Base-by-base conservation (phyloP, 129 eudicot genomes). In the Logfia minima region DNA sequence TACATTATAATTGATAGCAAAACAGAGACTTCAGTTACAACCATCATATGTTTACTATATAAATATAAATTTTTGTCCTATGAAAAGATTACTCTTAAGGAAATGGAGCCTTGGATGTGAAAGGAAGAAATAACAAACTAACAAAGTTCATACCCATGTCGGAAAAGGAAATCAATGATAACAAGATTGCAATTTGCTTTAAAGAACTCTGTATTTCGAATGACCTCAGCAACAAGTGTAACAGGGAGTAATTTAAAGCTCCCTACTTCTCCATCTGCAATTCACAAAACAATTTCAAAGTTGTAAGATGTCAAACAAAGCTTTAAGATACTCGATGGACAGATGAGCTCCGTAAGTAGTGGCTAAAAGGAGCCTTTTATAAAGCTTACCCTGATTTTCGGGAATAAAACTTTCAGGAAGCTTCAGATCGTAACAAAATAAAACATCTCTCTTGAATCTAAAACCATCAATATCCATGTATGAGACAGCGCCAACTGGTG, bases 391-490 rank as follows among this genome's bases (percentile, higher is more conserved):
- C 74, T 88, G 89, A 80, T 93, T 93, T 26, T 31, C 60, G 11
- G 98, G 98, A 71, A 86, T 17, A 34, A 93, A 93, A 76, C 51
- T 78, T 79, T 88, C 92, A 0, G 98, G 98, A 84, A 93, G 95
- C 82, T 93, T 90, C 71, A 93, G 66, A 84, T 93, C 98, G 51
- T 93, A 90, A 75, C 98, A 93, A 64, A 93, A 93, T 23, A 93
- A 85, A 87, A 93, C 98, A 84, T 93, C 98, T 83, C 98, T 87
- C 84, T 93, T 93, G 83, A 83, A 90, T 85, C 98, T 88, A 64
- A 80, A 84, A 41, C 91, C 92, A 6, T 90, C 84, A 56, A 93
- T 93, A 80, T 93, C 95, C 91, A 80, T 75, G 88, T 88, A 93
- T 9, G 96, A 90, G 61, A 93, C 91, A 34, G 84, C 95, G 3